These are phyloP conservation scores for Rhynchospora breviuscula DNA, from an alignment of 176 grass and related monocot genomes.

Conservation along the genomic window DNA sequence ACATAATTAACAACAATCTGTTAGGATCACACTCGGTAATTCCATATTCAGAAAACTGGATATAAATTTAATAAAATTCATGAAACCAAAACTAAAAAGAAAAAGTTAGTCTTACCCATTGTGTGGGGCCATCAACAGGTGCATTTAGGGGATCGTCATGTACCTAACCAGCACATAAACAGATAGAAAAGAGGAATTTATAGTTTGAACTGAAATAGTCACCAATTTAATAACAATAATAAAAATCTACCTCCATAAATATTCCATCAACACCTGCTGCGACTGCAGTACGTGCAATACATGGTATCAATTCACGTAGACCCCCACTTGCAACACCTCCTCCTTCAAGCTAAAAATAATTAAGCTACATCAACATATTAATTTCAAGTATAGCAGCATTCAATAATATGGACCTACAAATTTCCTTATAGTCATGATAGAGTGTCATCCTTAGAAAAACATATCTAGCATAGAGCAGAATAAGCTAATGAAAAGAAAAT, in stretches of 20 bases:
- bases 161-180: constrained; percentile 38
- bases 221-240: neutral
- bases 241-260: constrained; percentile 87
- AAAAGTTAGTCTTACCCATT: constrained; percentile 58
- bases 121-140: constrained; percentile 92
- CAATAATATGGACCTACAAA: neutral
- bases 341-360: constrained; percentile 72
- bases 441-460: neutral
- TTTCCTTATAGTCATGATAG: neutral
- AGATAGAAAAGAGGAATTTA: neutral
- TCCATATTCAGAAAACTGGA: constrained; percentile 6
- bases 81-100: neutral
- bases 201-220: neutral
- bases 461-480: neutral
- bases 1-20: neutral
- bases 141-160: constrained; percentile 84
- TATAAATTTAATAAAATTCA: neutral
- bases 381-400: constrained; percentile 11
- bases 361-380: neutral
- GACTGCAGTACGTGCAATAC: constrained; percentile 84
- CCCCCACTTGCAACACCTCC: constrained; percentile 93
- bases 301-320: constrained; percentile 85
- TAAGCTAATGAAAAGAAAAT: neutral
- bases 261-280: constrained; percentile 92
- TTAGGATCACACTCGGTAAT: neutral